Evolutionary conservation across 176 grass and related monocot species (phyloP), one percentile per base, ranked within the genome.

Genomic region (Tuctoria greenei): DNA sequence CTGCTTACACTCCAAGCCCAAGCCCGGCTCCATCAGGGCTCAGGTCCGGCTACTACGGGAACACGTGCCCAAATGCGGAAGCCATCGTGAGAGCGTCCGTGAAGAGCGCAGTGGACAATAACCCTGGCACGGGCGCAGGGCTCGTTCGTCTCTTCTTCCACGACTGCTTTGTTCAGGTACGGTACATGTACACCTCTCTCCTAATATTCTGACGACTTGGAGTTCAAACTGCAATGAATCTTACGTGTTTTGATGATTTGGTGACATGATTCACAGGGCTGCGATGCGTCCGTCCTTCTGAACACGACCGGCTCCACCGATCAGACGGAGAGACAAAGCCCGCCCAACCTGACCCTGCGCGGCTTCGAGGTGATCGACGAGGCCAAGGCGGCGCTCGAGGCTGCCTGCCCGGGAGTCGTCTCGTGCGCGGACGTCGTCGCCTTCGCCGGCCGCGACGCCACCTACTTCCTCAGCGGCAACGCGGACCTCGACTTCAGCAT

Each of bases 131-230:
- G 8, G 59, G n/a, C 18, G 90, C 90, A 0, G 84, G 87, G 0
- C 79, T 89, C 18, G 42, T 93, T 67, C 73, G 86, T 0, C 8
- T 93, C 14, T 79, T 84, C 69, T 93, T 93, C 84, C 90, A 93
- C 24, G 83, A 89, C 68, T 86, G 87, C 61, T 89, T 89, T 39
- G 73, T 89, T 28, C 2, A 31, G 31, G 31, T 31, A 3, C 31
- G 31, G 31, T 3, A 31, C 31, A 31, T 20, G 21, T 4, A n/a
- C 31, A 31, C 31, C 31, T 31, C 31, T 31, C 31, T 31, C 3
- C 31, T 31, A 31, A 31, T 31, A 3, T 2, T 31, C 31, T 31
- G 31, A 31, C 3, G 31, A 3, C 31, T 31, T 2, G 31, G 31
- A 31, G 31, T 3, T 31, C 3, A 31, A 1, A 1, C 31, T 31